Evolutionary conservation across 2,329 filamentous ascomycete genomes (phyloP), one percentile per base, ranked within the genome.

Genomic region (Neofusicoccum ribis): DNA sequence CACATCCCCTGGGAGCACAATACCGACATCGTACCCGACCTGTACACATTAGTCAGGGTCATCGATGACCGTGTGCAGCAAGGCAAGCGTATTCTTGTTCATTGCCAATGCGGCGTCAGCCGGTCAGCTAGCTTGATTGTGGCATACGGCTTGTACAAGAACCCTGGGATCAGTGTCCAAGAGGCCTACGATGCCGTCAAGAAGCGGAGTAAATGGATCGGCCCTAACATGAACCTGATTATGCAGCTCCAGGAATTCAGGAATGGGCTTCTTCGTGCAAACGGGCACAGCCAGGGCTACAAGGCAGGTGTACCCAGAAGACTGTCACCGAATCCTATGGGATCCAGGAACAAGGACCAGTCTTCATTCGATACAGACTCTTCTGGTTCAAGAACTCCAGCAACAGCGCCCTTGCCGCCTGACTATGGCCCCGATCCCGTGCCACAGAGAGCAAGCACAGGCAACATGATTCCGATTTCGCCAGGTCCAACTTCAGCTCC

Each of bases 1-100:
- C 91, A 96, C 74, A 89, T 95, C 71, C 89, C 88, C 1, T 95
- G 91, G 91, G 91, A 95, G 67, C 91, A 95, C 79, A 93, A 94
- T 77, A 94, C 91, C 0, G 90, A 95, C 66, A 94, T 96, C 69
- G 88, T 91, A 1, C 86, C 87, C 5, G 91, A 95, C 74, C 79
- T 95, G 20, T 88, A 91, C 82, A 83, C 82, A 52, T 82, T 96
- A 14, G 93, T 92, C 71, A 89, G 92, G 74, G 85, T 85, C 4
- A 93, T 96, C 67, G 90, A 94, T 68, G 85, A 87, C 44, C 85
- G 88, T 66, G 89, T 89, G 0, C 86, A 85, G 69, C 84, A 90
- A 68, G 89, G 90, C 52, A 94, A 94, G 79, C 90, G 87, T 70
- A 89, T 96, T 14, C 83, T 96, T 34, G 84, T 96, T 11, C 91